Conservation (phyloP, 805 yeast species). For the Suhomyces vadensis region DNA sequence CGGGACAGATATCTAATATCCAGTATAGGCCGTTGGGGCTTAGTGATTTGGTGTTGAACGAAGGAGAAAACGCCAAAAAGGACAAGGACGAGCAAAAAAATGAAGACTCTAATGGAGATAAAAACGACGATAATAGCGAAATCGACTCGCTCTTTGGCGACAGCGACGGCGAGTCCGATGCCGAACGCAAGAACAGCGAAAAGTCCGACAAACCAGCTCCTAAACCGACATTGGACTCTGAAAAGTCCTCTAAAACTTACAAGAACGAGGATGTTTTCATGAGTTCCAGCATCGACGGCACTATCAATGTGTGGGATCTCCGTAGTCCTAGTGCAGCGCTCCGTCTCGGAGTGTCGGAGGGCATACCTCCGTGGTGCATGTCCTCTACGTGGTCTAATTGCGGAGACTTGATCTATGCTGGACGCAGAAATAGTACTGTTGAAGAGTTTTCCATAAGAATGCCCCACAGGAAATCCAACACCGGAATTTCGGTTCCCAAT, state of each 20-base stretch:
- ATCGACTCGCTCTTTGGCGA: constrained; percentile 52
- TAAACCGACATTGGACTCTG: constrained; percentile 12
- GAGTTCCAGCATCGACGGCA: constrained; percentile 83
- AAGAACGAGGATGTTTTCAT: constrained; percentile 57
- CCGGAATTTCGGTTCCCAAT: constrained; percentile 35
- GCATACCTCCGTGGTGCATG: constrained; percentile 93
- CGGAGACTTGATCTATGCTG: constrained; percentile 79
- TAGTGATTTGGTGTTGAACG: constrained; percentile 40
- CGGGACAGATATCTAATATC: constrained; percentile 79
- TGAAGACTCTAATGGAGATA: constrained; percentile 14
- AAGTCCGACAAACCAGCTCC: constrained; percentile 8
- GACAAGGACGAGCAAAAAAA: constrained; percentile 5
- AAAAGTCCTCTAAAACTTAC: constrained; percentile 22
- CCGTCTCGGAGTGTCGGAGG: constrained; percentile 55
- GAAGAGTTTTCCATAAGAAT: constrained; percentile 71
- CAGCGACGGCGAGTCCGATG: constrained; percentile 34
- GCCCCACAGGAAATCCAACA: constrained; percentile 39
- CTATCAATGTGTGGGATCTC: constrained; percentile 78
- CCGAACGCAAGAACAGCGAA: constrained; percentile 11
- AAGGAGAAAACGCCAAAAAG: constrained; percentile 14
- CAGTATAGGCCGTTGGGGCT: constrained; percentile 67
- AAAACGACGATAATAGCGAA: constrained; percentile 25
- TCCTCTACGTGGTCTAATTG: constrained; percentile 83
- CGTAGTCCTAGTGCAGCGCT: constrained; percentile 51
- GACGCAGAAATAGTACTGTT: constrained; percentile 85